Evolutionary conservation across 768 basidiomycete genomes (phyloP).

Genomic region (Pisolithus tinctorius): DNA sequence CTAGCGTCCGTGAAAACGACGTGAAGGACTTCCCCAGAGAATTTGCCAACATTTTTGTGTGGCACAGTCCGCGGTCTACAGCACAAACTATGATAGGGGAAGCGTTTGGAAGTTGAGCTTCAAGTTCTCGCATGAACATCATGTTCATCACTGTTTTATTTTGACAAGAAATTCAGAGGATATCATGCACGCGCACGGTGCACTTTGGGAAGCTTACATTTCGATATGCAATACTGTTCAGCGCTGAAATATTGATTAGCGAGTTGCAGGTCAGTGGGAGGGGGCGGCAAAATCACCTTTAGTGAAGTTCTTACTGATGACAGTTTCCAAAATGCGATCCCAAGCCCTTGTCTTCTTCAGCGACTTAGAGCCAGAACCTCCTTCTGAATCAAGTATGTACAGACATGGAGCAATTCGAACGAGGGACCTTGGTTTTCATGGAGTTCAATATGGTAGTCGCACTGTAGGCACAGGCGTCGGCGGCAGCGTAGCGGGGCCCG

Average conservation of each 20-base stretch:
- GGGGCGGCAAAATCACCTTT: neutral
- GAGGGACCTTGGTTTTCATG: too few relatives aligned
- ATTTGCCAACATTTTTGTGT: conserved; percentile 18
- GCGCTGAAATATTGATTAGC: neutral
- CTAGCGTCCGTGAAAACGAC: conserved; percentile 25
- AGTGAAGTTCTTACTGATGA: conserved; percentile 17
- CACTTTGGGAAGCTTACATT: neutral
- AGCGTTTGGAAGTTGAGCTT: conserved; percentile 22
- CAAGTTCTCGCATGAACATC: conserved; percentile 31
- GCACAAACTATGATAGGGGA: conserved; percentile 24
- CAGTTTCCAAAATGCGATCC: conserved; percentile 21
- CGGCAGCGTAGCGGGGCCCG: too few relatives aligned
- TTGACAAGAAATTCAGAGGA: neutral
- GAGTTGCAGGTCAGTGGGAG: too few relatives aligned
- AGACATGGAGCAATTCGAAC: too few relatives aligned
- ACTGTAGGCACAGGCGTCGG: too few relatives aligned
- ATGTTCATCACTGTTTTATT: conserved; percentile 25
- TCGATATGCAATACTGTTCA: neutral
- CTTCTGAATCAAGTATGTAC: too few relatives aligned
- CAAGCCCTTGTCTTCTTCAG: conserved; percentile 8
- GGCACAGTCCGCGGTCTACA: conserved; percentile 31
- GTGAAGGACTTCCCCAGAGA: neutral
- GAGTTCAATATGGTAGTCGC: too few relatives aligned
- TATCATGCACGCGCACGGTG: too few relatives aligned
- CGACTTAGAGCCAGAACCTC: conserved; percentile 5